Evolutionary conservation across 495 filamentous ascomycete species (phyloP).

Genomic region (Neurospora pannonica): DNA sequence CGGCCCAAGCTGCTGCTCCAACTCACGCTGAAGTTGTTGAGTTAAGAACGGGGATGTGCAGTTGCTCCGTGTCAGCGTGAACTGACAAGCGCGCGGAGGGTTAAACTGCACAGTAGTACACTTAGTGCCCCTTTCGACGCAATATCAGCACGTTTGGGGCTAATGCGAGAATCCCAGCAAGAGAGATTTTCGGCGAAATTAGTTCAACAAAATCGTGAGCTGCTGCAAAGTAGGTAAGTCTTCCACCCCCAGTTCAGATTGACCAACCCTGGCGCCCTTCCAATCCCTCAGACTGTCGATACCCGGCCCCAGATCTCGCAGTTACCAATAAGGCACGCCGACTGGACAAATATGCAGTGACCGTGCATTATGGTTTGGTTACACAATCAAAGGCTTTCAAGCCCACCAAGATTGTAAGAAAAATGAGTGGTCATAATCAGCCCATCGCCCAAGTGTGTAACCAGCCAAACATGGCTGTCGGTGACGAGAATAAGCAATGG

Average conservation of each 20-base stretch:
- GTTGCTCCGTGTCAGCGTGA: neutral
- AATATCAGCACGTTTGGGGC: neutral
- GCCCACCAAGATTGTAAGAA: neutral
- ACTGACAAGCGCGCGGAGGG: neutral
- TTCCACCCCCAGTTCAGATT: neutral
- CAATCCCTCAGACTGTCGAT: neutral
- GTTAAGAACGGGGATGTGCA: neutral
- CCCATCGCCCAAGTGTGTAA: neutral
- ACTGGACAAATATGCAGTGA: neutral
- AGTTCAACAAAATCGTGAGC: neutral
- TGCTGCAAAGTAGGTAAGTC: neutral
- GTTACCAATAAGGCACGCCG: neutral
- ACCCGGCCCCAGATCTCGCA: neutral
- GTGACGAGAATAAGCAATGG: neutral
- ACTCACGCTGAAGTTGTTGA: neutral
- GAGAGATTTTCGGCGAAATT: neutral
- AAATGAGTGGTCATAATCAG: neutral
- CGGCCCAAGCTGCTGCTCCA: neutral
- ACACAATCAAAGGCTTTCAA: neutral
- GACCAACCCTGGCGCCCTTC: neutral
- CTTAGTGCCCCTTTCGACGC: neutral
- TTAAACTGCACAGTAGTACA: neutral
- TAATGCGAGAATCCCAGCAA: neutral
- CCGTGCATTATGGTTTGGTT: neutral
- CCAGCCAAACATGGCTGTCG: neutral